Base-by-base conservation (phyloP, 2,329 filamentous ascomycete species). In the Stachybotrys chlorohalonatus region DNA sequence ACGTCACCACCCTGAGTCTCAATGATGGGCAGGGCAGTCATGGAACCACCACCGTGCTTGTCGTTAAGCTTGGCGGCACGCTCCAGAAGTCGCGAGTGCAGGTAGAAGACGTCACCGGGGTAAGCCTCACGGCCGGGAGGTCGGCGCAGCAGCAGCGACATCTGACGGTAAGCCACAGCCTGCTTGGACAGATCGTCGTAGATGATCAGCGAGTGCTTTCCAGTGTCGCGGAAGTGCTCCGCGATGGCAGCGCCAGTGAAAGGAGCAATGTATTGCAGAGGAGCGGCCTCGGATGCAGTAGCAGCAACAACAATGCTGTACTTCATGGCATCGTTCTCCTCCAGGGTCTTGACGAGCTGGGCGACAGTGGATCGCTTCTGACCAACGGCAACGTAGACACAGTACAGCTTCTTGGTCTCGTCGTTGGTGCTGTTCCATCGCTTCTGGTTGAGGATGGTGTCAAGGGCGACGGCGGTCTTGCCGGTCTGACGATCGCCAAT, bases 1-100 rank as follows among this genome's bases (percentile, higher is more conserved):
- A 99, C 94, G 79, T 99, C 94, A 90, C 94, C 94, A 85, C 94
- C 94, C 84, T 97, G 94, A 74, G 94, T 99, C 85, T 99, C 94
- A 74, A 99, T 97, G 78, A 97, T 75, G 72, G 94, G 94, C 60
- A 99, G 88, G 64, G 94, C 93, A 77, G 94, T 99, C 77, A 97
- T 84, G 67, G 93, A 97, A 74, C 94, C 94, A 78, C 90, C 90
- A 72, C 92, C 91, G 73, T 88, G 90, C 79, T 90, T 93, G 75
- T 92, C 82, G 85, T 87, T 96, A 86, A 99, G 90, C 89, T 99
- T 99, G 80, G 94, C 94, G 59, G 94, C 90, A 87, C 94, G 94
- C 85, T 99, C 94, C 65, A 99, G 85, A 59, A 99, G 90, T 87
- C 94, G 92, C 68, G 94, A 96, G 87, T 96, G 93, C 67, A 96